Conservation (phyloP, 345 rosid species). For the Gynandropsis gynandra region DNA sequence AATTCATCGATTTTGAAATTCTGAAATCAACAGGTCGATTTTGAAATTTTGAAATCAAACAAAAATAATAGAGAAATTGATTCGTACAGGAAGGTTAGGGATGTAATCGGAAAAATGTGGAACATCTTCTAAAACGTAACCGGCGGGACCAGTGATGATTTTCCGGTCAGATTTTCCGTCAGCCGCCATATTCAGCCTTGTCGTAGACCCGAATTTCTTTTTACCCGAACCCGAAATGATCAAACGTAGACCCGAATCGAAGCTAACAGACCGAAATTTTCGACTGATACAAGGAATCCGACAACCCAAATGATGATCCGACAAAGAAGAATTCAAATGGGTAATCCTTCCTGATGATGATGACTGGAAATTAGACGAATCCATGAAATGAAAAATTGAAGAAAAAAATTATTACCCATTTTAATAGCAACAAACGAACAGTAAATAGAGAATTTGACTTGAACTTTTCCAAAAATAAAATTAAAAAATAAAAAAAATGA, state of each 20-base stretch:
- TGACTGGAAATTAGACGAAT: slow-evolving; percentile 20
- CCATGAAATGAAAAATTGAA: slow-evolving; percentile 24
- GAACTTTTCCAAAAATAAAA: neutral
- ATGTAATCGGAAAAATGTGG: slow-evolving; percentile 84
- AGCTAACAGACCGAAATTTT: slow-evolving; percentile 28
- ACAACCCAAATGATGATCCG: slow-evolving; percentile 17
- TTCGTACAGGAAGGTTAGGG: slow-evolving; percentile 55
- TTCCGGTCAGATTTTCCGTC: slow-evolving; percentile 29
- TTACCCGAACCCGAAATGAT: slow-evolving; percentile 22
- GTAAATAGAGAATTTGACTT: slow-evolving; percentile 19
- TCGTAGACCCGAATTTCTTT: slow-evolving; percentile 21
- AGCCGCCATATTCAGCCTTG: slow-evolving; percentile 25
- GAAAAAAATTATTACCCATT: slow-evolving; percentile 12
- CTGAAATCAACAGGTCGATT: neutral
- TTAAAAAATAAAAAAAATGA: neutral
- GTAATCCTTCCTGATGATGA: slow-evolving; percentile 12
- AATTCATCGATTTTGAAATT: neutral
- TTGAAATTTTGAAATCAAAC: neutral
- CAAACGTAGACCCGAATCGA: slow-evolving; percentile 30
- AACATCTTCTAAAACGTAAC: slow-evolving; percentile 88
- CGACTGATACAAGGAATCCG: slow-evolving; percentile 21
- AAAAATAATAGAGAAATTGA: neutral
- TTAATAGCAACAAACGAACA: slow-evolving; percentile 1
- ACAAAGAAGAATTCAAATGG: slow-evolving; percentile 12
- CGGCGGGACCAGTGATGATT: slow-evolving; percentile 55